Conservation (phyloP, 176 grass and related monocot genomes). For the Aegilops umbellulata region DNA sequence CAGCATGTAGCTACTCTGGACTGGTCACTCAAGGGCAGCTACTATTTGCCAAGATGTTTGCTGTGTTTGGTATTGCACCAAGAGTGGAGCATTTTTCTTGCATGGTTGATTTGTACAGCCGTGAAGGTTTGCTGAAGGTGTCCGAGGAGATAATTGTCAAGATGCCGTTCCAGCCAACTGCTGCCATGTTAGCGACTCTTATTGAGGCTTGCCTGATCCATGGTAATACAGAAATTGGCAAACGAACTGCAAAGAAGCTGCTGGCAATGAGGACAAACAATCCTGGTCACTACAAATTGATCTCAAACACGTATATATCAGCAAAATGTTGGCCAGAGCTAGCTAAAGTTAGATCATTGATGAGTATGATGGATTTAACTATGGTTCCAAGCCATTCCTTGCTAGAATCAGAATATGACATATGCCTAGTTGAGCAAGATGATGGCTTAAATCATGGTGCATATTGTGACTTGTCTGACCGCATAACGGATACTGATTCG, state of each 20-base stretch:
- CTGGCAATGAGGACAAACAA: conserved; percentile 52
- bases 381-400: conserved; percentile 52
- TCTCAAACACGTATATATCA: conserved; percentile 61
- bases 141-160: conserved; percentile 51
- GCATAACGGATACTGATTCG: conserved; percentile 36
- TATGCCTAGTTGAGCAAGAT: conserved; percentile 11
- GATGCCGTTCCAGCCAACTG: conserved; percentile 53
- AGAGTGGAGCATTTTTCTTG: conserved; percentile 65
- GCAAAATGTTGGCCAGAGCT: conserved; percentile 59
- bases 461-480: conserved; percentile 4
- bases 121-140: conserved; percentile 54
- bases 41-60: conserved; percentile 51
- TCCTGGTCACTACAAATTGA: conserved; percentile 58
- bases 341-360: conserved; percentile 55
- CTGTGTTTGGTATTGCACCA: conserved; percentile 45
- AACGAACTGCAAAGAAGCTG: conserved; percentile 57
- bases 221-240: conserved; percentile 47
- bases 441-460: conserved; percentile 5
- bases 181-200: conserved; percentile 69
- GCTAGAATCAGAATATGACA: conserved; percentile 32
- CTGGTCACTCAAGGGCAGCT: conserved; percentile 52
- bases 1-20: conserved; percentile 62
- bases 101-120: conserved; percentile 61
- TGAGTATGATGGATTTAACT: conserved; percentile 47
- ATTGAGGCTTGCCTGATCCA: conserved; percentile 55